phyloP scores from a whole-genome alignment of 179 eudicot genomes.

The Drosera spatulata region DNA sequence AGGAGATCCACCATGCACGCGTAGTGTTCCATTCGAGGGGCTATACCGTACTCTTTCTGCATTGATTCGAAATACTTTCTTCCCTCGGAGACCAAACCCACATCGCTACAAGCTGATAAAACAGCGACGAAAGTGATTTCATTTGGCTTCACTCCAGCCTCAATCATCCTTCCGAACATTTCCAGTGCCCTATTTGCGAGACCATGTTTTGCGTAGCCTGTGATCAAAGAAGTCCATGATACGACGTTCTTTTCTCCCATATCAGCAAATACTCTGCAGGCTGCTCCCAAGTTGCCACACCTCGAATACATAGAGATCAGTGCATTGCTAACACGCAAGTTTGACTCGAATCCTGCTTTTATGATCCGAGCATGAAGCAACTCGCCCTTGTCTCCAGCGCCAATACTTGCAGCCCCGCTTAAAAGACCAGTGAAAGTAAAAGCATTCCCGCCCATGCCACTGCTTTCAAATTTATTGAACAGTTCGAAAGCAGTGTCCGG shows the following conservation, averaged over 20 bases:
- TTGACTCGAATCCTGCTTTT: constrained; percentile 12
- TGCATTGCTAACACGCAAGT: constrained; percentile 12
- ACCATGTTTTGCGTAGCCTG: constrained; percentile 64
- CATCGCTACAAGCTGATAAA: constrained; percentile 62
- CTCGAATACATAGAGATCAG: constrained; percentile 19
- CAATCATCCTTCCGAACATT: constrained; percentile 39
- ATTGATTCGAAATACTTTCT: constrained; percentile 31
- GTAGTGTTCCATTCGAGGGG: constrained; percentile 53
- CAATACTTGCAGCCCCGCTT: constrained; percentile 17
- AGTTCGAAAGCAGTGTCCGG: constrained; percentile 26
- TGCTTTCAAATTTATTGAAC: constrained; percentile 17
- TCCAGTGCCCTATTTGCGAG: constrained; percentile 37
- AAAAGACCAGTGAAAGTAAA: constrained; percentile 50
- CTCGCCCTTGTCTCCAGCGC: constrained; percentile 17
- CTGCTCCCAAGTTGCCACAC: constrained; percentile 17
- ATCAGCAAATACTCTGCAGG: constrained; percentile 10
- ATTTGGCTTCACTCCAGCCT: constrained; percentile 35
- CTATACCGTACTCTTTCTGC: constrained; percentile 25
- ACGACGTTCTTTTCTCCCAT: constrained; percentile 9
- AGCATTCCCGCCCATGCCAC: constrained; percentile 23
- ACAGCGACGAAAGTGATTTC: constrained; percentile 49
- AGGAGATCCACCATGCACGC: constrained; percentile 64
- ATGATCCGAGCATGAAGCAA: constrained; percentile 12
- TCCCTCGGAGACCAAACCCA: constrained; percentile 41
- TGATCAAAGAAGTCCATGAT: constrained; percentile 42